These are phyloP conservation scores for Colletotrichum cereale DNA, from an alignment of 2,329 filamentous ascomycete species.

Conservation along the genomic window DNA sequence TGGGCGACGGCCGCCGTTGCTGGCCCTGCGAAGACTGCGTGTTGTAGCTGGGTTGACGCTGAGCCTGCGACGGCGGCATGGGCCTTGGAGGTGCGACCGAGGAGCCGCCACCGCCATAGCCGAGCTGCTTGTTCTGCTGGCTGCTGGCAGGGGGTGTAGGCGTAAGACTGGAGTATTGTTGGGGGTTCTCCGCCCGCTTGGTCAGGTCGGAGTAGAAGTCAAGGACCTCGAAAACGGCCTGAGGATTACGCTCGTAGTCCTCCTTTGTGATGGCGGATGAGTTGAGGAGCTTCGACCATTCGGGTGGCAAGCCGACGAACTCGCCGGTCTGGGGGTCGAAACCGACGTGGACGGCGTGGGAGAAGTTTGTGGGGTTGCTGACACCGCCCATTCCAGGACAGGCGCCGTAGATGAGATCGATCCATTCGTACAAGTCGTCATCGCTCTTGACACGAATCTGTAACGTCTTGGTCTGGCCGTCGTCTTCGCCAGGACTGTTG, in stretches of 20 bases:
- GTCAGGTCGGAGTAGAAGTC: constrained; percentile 89
- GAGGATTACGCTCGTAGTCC: constrained; percentile 96
- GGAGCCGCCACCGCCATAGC: constrained; percentile 66
- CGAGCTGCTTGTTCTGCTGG: constrained; percentile 73
- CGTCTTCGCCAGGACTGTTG: constrained; percentile 80
- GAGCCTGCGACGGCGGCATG: constrained; percentile 61
- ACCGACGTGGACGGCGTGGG: constrained; percentile 95
- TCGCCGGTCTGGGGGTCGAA: constrained; percentile 96
- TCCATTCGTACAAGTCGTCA: constrained; percentile 98
- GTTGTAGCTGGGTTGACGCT: constrained; percentile 59
- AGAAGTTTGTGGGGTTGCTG: constrained; percentile 98
- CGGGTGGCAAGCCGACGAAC: constrained; percentile 92
- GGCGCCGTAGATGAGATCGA: constrained; percentile 96
- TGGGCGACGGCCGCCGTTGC: constrained; percentile 59
- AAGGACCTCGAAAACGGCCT: constrained; percentile 83
- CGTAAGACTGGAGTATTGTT: constrained; percentile 75
- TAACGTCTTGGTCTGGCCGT: constrained; percentile 84
- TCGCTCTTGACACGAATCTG: constrained; percentile 96
- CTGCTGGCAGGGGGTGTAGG: constrained; percentile 72
- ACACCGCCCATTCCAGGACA: constrained; percentile 98
- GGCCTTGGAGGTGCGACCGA: constrained; percentile 79
- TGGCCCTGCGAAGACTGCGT: constrained; percentile 52
- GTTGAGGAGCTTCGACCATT: constrained; percentile 97
- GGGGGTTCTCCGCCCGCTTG: constrained; percentile 79
- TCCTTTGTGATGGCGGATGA: constrained; percentile 98